Evolutionary conservation across 768 basidiomycete species (phyloP).

Genomic region (Calvatia gigantea): DNA sequence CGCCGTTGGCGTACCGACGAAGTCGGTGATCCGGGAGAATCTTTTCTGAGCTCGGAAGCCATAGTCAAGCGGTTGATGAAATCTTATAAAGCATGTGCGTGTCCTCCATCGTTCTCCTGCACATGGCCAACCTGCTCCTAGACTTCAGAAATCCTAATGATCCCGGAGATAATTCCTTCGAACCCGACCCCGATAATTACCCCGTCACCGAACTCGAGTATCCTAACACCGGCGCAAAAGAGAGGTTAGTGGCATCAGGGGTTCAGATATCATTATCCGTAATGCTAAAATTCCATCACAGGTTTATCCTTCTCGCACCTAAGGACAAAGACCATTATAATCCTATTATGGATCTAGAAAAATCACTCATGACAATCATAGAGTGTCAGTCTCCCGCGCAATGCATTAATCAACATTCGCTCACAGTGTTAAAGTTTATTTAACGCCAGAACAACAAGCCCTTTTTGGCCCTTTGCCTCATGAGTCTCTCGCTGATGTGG

Average conservation of each 20-base stretch:
- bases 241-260: constrained; percentile 45
- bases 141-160: constrained; percentile 71
- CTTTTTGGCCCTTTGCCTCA: constrained; percentile 67
- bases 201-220: constrained; percentile 77
- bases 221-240: constrained; percentile 65
- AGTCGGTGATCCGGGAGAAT: constrained; percentile 47
- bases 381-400: constrained; percentile 47
- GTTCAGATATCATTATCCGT: not conserved
- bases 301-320: constrained; percentile 75
- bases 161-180: constrained; percentile 58
- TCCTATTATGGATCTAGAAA: constrained; percentile 77
- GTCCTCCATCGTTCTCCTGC: not conserved
- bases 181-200: constrained; percentile 54
- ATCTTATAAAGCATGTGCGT: constrained; percentile 63
- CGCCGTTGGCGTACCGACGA: constrained; percentile 51
- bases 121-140: constrained; percentile 24
- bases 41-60: constrained; percentile 58
- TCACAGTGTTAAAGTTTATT: constrained; percentile 38
- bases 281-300: constrained; percentile 23
- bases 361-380: constrained; percentile 66
- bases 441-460: constrained; percentile 60
- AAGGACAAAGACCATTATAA: constrained; percentile 87
- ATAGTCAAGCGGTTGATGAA: constrained; percentile 63
- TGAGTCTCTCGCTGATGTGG: constrained; percentile 38
- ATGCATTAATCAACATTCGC: not conserved